Evolutionary conservation across 1,284 basidiomycete genomes (phyloP).

Genomic region (Puccinia coronata): DNA sequence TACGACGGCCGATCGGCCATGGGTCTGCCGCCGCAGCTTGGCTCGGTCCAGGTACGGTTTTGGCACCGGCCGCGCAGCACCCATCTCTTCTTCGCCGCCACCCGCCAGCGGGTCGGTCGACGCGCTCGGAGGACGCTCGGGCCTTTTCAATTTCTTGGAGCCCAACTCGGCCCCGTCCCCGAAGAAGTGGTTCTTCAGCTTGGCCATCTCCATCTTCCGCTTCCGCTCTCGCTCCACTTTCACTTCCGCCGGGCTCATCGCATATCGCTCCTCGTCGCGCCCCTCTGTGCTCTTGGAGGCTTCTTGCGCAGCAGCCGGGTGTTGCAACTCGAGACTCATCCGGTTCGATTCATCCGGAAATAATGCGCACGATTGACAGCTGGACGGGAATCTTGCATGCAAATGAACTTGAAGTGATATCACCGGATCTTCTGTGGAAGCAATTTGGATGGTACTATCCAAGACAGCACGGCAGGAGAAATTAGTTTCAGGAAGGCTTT

Average conservation of each 20-base stretch:
- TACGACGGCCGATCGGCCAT: neutral
- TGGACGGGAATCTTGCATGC: constrained; percentile 22
- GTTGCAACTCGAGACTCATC: constrained; percentile 3
- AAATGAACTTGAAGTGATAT: constrained; percentile 26
- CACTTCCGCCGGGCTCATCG: constrained; percentile 31
- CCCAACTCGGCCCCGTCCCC: neutral
- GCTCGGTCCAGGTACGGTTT: constrained; percentile 29
- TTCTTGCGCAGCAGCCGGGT: neutral
- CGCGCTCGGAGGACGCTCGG: neutral
- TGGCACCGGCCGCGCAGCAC: neutral
- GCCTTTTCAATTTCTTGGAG: constrained; percentile 9
- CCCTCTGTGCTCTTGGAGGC: neutral
- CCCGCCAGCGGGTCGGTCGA: no score
- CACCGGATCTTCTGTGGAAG: constrained; percentile 25
- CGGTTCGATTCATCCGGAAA: constrained; percentile 40
- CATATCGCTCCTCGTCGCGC: constrained; percentile 28
- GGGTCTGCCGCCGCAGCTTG: constrained; percentile 17
- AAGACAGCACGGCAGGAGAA: neutral
- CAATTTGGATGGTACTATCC: constrained; percentile 12
- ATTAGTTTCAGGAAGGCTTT: no score
- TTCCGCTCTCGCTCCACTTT: constrained; percentile 37
- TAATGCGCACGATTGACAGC: constrained; percentile 26
- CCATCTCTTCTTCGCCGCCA: neutral
- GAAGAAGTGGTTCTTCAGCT: constrained; percentile 34
- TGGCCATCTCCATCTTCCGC: constrained; percentile 40